Conservation (phyloP, 139 green algal species). For the Mychonastes homosphaera region DNA sequence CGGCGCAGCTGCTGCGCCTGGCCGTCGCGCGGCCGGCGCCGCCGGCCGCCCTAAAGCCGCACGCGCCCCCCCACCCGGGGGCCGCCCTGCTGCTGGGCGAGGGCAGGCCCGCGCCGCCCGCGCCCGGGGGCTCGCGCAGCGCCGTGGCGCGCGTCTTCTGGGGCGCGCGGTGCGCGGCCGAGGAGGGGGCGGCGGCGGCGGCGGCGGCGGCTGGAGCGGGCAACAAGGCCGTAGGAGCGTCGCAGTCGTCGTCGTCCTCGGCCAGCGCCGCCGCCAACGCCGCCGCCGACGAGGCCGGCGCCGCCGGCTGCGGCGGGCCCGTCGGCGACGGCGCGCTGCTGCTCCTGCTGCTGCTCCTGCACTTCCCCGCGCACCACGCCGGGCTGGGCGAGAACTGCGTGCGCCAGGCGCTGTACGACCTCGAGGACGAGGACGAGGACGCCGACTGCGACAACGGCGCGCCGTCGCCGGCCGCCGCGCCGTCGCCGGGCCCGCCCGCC, state of each 20-base stretch:
- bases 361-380: slow-evolving; percentile 19
- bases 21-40: slow-evolving; percentile 1
- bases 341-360: slow-evolving; percentile 31
- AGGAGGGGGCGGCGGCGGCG: not conserved
- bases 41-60: slow-evolving; percentile 10
- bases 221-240: not conserved
- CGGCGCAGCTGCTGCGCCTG: slow-evolving; percentile 9
- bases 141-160: too few relatives aligned
- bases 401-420: slow-evolving; percentile 2
- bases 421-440: slow-evolving; percentile 7
- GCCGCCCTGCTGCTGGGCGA: too few relatives aligned
- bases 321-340: slow-evolving; percentile 27
- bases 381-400: slow-evolving; percentile 14
- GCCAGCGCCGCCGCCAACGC: not conserved
- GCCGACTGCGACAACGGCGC: slow-evolving; percentile 2
- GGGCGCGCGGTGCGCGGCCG: too few relatives aligned
- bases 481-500: too few relatives aligned
- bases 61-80: not conserved
- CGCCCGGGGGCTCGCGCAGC: too few relatives aligned
- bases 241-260: not conserved
- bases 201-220: not conserved
- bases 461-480: too few relatives aligned
- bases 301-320: slow-evolving; percentile 5
- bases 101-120: too few relatives aligned
- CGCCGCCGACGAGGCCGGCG: not conserved